These are phyloP conservation scores for Hansenula sp. DNA, from an alignment of 1,139 yeast genomes.

Conservation along the genomic window DNA sequence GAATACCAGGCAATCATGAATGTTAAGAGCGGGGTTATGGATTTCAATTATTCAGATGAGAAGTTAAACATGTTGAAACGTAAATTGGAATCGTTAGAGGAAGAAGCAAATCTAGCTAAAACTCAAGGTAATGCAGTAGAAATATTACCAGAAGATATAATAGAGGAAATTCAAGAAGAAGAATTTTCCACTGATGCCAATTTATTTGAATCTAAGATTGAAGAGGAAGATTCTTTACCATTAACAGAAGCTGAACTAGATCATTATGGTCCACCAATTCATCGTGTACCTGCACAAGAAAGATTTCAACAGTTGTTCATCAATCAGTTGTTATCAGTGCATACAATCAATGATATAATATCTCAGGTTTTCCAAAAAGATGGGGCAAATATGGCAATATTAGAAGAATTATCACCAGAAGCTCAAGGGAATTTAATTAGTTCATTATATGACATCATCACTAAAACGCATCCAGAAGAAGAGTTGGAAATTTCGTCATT, in stretches of 20 bases:
- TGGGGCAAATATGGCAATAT: background rate
- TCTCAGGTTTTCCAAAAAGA: background rate
- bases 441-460: background rate
- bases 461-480: background rate
- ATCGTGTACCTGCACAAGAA: background rate
- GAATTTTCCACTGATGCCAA: background rate
- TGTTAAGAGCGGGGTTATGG: background rate
- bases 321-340: background rate
- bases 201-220: background rate
- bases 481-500: background rate
- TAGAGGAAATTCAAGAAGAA: background rate
- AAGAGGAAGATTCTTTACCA: slow-evolving; percentile 5
- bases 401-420: background rate
- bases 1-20: background rate
- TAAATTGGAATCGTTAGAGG: background rate
- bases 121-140: background rate
- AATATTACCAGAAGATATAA: background rate
- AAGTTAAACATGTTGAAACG: background rate
- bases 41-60: background rate
- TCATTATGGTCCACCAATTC: slow-evolving; percentile 3
- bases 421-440: background rate
- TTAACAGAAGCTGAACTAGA: slow-evolving; percentile 9
- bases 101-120: background rate
- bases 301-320: background rate
- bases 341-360: background rate